Base-by-base conservation (phyloP, 192 early-diverging fungal species). In the Cetraspora pellucida region DNA sequence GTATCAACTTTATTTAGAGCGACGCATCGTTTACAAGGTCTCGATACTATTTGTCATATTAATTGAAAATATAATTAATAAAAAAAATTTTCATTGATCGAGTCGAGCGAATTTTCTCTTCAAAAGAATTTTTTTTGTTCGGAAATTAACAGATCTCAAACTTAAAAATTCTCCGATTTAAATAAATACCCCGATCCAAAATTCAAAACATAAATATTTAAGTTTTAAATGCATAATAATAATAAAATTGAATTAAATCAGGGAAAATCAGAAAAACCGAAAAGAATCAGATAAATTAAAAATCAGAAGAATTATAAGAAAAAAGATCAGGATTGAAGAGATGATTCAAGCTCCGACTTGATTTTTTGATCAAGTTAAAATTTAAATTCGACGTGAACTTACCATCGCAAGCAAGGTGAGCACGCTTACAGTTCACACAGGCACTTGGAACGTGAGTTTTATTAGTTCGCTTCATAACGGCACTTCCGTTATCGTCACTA, bases 351-450 rank as follows among this genome's bases (percentile, higher is more conserved):
- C n/a, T n/a, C n/a, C n/a, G n/a, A n/a, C n/a, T n/a, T n/a, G n/a
- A n/a, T n/a, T n/a, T n/a, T n/a, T n/a, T n/a, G n/a, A n/a, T n/a
- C n/a, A n/a, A n/a, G n/a, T n/a, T n/a, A 57, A 79, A 69, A 57
- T 27, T 45, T 43, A 3, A 49, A 28, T n/a, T 30, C 37, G 19
- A 27, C 11, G 2, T 43, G 19, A 10, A 81, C 88, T 89, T 87
- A 90, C 88, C 85, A 86, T 96, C 94, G 84, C 95, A 96, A 16
- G 93, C 93, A 57, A 96, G 84, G 77, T 96, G 95, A 4, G 94
- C 92, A 72, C 90, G 88, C 75, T 94, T 94, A 83, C 95, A 96
- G 82, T 95, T 93, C 46, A 90, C 84, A 81, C 95, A 96, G n/a
- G 95, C 95, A 77, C 92, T 94, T 37, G 90, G 89, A 14, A 96